Evolutionary conservation across 139 green algal genomes (phyloP), one percentile per base, ranked within the genome.

Genomic region (Chlamydomonas urium): DNA sequence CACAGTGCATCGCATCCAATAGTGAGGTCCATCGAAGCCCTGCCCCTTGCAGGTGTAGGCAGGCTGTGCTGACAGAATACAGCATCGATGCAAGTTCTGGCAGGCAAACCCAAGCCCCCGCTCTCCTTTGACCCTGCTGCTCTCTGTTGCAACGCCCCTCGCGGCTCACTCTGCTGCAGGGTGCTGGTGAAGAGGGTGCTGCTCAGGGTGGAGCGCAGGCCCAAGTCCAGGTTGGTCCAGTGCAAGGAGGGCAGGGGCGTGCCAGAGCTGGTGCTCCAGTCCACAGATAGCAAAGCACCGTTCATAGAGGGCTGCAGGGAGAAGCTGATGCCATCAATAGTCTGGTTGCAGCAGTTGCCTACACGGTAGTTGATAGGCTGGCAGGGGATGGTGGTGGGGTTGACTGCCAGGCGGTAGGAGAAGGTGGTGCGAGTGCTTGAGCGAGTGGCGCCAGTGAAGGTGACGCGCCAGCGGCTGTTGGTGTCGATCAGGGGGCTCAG

Each of bases 291-390:
- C 10, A 75, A 2, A 2, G 6, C 26, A 17, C 5, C 3, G 56
- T 69, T 48, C 2, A 47, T 3, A 21, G 6, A 35, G 23, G 42
- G 24, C 1, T 61, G 32, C 19, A 78, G 31, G 0, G 71, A 42
- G 6, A 82, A 31, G n/a, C 45, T 72, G 33, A 83, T 47, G 60
- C 67, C 73, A 17, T 58, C 38, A 5, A 83, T 29, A 0, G 77
- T 76, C 4, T 77, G 47, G 33, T 83, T 66, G 77, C 77, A 83
- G 77, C 77, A 83, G 50, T 63, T 75, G 38, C 77, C 77, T 31
- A 48, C 62, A 17, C 76, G 66, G 66, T 76, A 82, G 50, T 37
- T 74, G 31, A 82, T n/a, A 47, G 38, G 8, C 1, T 36, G 23
- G 71, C 76, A 78, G 10, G 50, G 45, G 63, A 0, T 21, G 29